Evolutionary conservation across 2,329 filamentous ascomycete genomes (phyloP).

Genomic region (Ramularia collo-cygni): DNA sequence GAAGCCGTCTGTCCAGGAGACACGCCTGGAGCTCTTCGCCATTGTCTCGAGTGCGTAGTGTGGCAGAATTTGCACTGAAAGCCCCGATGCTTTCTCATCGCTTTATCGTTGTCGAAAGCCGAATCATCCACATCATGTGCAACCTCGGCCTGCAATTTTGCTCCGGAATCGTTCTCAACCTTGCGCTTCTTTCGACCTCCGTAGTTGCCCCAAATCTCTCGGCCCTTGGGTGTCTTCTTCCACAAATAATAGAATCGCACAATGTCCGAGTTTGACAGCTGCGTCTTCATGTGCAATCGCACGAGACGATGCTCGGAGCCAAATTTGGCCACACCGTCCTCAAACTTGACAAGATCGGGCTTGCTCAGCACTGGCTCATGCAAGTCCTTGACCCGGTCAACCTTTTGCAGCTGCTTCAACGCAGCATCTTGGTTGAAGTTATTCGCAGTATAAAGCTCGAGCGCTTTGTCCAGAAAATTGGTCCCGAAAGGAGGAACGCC

Average conservation of each 20-base stretch:
- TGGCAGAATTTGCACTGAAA: constrained; percentile 94
- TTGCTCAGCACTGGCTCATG: constrained; percentile 77
- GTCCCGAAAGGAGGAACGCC: constrained; percentile 71
- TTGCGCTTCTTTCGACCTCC: constrained; percentile 83
- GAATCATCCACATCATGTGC: constrained; percentile 92
- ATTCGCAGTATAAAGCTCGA: constrained; percentile 64
- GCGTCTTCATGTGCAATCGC: constrained; percentile 74
- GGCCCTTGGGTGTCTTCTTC: constrained; percentile 87
- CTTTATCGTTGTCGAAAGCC: constrained; percentile 87
- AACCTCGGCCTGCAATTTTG: constrained; percentile 83
- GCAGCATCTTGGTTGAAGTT: constrained; percentile 66
- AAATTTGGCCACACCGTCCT: constrained; percentile 82
- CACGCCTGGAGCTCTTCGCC: constrained; percentile 80
- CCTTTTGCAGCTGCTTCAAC: constrained; percentile 59
- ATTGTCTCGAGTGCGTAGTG: constrained; percentile 73
- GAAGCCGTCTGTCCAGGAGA: constrained; percentile 60
- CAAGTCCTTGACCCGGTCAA: constrained; percentile 63
- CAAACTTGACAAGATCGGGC: constrained; percentile 80
- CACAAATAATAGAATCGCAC: constrained; percentile 95
- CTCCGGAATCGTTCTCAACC: constrained; percentile 50
- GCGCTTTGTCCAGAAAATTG: constrained; percentile 79
- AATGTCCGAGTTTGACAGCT: constrained; percentile 66
- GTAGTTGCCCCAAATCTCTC: constrained; percentile 83
- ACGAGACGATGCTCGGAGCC: constrained; percentile 84
- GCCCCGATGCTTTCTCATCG: constrained; percentile 65